Conservation (phyloP, 192 early-diverging fungal genomes). For the Gigaspora rosea region DNA sequence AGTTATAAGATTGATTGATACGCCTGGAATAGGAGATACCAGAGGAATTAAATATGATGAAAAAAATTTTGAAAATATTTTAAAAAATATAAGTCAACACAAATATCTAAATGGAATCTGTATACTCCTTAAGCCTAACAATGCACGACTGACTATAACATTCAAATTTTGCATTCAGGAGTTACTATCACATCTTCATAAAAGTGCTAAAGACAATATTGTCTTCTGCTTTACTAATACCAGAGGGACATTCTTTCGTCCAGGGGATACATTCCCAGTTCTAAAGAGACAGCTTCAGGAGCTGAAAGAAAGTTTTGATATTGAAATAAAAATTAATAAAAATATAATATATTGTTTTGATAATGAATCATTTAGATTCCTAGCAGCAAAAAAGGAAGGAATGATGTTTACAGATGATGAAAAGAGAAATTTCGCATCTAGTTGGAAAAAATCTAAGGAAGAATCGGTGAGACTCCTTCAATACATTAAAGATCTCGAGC, state of each 20-base stretch:
- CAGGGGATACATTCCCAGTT: constrained; percentile 30
- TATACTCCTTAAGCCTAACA: constrained; percentile 34
- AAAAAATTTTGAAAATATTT: constrained; percentile 35
- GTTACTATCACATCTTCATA: constrained; percentile 34
- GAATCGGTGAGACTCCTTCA: constrained; percentile 33
- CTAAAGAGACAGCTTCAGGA: constrained; percentile 27
- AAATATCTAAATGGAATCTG: constrained; percentile 35
- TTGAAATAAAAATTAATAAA: constrained; percentile 20
- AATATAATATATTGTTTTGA: constrained; percentile 38
- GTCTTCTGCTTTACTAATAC: constrained; percentile 39
- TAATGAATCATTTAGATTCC: constrained; percentile 39
- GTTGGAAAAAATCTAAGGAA: constrained; percentile 35
- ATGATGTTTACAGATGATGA: constrained; percentile 12
- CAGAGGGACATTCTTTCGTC: constrained; percentile 32
- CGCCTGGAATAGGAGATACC: constrained; percentile 38
- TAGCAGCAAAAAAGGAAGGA: constrained; percentile 32
- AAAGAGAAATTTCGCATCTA: constrained; percentile 29
- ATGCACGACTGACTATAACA: constrained; percentile 24
- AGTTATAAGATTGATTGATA: constrained; percentile 36
- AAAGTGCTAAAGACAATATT: constrained; percentile 37
- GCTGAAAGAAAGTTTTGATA: constrained; percentile 13
- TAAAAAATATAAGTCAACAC: constrained; percentile 25
- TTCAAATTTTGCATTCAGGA: constrained; percentile 37
- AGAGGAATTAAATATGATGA: constrained; percentile 30
- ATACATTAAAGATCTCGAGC: constrained; percentile 13